A percentile compares a stretch with the other conserved stretches of the same genome.
Evolutionary conservation across 495 filamentous ascomycete species (phyloP).

Genomic region (Filosporella fistucella): DNA sequence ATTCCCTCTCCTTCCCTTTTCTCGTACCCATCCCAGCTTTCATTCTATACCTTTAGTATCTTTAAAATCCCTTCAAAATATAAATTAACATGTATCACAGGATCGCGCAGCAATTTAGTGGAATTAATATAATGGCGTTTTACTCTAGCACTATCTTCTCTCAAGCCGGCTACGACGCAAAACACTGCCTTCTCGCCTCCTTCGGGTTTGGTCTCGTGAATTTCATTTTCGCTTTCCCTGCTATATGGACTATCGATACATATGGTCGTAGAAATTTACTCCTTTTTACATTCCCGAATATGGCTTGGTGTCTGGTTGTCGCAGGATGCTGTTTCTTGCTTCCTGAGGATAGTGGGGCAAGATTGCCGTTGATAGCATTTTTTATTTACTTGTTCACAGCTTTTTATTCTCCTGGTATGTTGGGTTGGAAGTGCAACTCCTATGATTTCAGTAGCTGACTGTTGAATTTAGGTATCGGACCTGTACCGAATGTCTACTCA

Average conservation of each 20-base stretch:
- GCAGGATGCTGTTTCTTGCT: slow-evolving; percentile 57
- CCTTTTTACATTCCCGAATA: slow-evolving; percentile 60
- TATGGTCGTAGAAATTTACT: slow-evolving; percentile 60
- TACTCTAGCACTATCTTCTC: slow-evolving; percentile 60
- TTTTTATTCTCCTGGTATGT: slow-evolving; percentile 63
- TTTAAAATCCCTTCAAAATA: slow-evolving; percentile 52
- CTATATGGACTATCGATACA: slow-evolving; percentile 65
- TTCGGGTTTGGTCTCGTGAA: slow-evolving; percentile 59
- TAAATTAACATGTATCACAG: not conserved
- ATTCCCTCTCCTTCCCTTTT: not conserved
- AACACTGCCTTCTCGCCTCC: slow-evolving; percentile 45
- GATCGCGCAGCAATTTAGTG: slow-evolving; percentile 16
- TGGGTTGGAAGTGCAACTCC: too few relatives aligned
- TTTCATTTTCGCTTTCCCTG: slow-evolving; percentile 59
- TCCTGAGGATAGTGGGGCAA: slow-evolving; percentile 31
- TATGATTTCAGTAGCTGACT: too few relatives aligned
- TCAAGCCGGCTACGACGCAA: slow-evolving; percentile 40
- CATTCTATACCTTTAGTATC: slow-evolving; percentile 59
- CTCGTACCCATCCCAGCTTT: too few relatives aligned
- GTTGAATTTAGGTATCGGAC: too few relatives aligned
- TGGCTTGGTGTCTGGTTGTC: slow-evolving; percentile 52
- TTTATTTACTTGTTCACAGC: slow-evolving; percentile 65
- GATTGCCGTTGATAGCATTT: slow-evolving; percentile 51
- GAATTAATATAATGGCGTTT: slow-evolving; percentile 63
- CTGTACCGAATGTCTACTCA: slow-evolving; percentile 68